Evolutionary conservation across 768 basidiomycete species (phyloP).

Genomic region (Lactifluus hygrophoroides): DNA sequence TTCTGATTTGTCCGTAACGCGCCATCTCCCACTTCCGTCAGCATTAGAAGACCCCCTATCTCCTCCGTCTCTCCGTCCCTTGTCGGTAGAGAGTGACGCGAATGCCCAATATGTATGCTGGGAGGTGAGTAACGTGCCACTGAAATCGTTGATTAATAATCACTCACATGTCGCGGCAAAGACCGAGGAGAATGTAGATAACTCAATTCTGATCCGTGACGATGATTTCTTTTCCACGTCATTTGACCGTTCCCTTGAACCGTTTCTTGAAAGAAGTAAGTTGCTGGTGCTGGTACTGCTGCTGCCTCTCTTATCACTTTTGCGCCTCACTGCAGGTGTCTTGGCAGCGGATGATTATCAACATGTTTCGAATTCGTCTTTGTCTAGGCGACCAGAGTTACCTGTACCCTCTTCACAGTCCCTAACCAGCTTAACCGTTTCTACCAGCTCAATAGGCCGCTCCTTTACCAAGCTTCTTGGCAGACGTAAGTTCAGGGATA

Average conservation of each 20-base stretch:
- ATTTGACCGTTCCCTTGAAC: too few relatives aligned
- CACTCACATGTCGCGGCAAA: not conserved
- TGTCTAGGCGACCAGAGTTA: too few relatives aligned
- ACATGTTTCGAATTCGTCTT: too few relatives aligned
- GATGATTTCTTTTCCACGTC: not conserved
- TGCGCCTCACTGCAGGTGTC: not conserved
- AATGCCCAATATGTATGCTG: not conserved
- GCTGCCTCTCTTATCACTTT: not conserved
- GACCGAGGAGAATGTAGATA: not conserved
- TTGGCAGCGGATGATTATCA: not conserved
- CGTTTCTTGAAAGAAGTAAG: too few relatives aligned
- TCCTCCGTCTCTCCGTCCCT: not conserved
- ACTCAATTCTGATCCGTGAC: not conserved
- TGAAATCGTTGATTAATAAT: not conserved
- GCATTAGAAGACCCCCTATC: too few relatives aligned
- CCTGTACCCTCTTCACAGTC: too few relatives aligned
- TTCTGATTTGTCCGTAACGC: not conserved
- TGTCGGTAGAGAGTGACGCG: not conserved
- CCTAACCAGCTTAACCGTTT: too few relatives aligned
- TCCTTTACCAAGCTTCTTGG: not conserved
- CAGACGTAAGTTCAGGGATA: not conserved
- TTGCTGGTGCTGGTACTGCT: too few relatives aligned
- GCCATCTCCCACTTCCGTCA: not conserved
- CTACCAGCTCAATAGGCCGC: not conserved
- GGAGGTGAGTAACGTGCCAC: not conserved